Evolutionary conservation across 176 grass and related monocot species (phyloP).

Genomic region (Hordeum marinum): DNA sequence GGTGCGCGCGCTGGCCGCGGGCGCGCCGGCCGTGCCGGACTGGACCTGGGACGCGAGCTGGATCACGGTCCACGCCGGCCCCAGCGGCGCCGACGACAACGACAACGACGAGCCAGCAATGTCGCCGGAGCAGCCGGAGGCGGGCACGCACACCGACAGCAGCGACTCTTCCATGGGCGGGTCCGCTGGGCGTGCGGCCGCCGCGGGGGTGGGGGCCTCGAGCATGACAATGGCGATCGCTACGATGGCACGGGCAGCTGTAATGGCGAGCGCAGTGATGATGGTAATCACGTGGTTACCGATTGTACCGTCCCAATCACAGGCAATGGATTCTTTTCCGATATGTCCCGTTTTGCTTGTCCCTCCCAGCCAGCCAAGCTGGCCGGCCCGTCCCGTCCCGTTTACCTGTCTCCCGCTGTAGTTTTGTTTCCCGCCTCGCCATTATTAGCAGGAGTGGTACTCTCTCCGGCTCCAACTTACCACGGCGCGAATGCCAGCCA

Average conservation of each 20-base stretch:
- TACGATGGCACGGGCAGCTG: neutral
- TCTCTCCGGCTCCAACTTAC: neutral
- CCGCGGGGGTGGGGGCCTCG: neutral
- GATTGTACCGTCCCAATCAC: slow-evolving; percentile 1
- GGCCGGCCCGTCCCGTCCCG: neutral
- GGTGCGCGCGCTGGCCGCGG: neutral
- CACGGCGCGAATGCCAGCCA: neutral
- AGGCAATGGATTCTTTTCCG: slow-evolving; percentile 17
- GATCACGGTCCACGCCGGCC: slow-evolving; percentile 23
- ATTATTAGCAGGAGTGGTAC: neutral
- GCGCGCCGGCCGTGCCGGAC: neutral
- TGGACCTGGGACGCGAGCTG: slow-evolving; percentile 39
- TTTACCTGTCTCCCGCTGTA: neutral
- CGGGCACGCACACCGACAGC: neutral
- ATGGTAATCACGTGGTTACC: neutral
- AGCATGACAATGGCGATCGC: neutral
- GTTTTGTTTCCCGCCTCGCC: neutral
- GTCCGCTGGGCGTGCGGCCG: neutral
- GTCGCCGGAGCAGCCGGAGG: neutral
- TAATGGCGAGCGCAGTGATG: neutral
- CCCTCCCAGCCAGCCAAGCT: neutral
- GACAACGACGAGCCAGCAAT: neutral
- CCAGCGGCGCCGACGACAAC: neutral
- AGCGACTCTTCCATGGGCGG: neutral
- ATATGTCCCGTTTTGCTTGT: neutral